These are phyloP conservation scores for Mycena pura DNA, from an alignment of 768 basidiomycete genomes.

Conservation along the genomic window DNA sequence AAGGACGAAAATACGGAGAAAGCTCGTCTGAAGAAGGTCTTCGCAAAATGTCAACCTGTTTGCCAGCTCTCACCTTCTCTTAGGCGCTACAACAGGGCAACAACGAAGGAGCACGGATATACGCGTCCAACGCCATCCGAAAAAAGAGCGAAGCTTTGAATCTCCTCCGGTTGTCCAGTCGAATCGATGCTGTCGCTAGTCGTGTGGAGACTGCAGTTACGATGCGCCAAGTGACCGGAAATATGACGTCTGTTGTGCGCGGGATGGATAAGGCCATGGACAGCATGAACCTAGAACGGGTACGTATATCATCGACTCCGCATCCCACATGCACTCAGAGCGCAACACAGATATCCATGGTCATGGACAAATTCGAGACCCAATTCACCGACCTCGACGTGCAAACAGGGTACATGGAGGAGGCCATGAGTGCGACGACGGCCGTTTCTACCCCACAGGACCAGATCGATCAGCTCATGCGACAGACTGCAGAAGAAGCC, in stretches of 20 bases:
- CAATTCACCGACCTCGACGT: slow-evolving; percentile 98
- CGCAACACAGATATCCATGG: slow-evolving; percentile 87
- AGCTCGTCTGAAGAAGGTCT: slow-evolving; percentile 89
- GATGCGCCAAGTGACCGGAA: slow-evolving; percentile 95
- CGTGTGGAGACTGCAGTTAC: slow-evolving; percentile 98
- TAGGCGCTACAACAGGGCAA: slow-evolving; percentile 98
- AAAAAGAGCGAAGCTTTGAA: slow-evolving; percentile 97
- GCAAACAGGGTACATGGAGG: slow-evolving; percentile 98
- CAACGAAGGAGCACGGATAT: slow-evolving; percentile 95
- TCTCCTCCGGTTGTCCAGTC: slow-evolving; percentile 85
- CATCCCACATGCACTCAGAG: neutral
- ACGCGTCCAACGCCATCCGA: slow-evolving; percentile 96
- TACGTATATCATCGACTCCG: no score
- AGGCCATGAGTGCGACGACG: slow-evolving; percentile 92
- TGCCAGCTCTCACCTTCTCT: slow-evolving; percentile 7
- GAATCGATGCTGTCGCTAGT: slow-evolving; percentile 96
- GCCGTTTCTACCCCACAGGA: slow-evolving; percentile 95
- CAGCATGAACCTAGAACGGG: slow-evolving; percentile 97
- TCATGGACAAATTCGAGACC: slow-evolving; percentile 99
- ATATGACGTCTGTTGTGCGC: slow-evolving; percentile 94
- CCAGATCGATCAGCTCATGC: slow-evolving; percentile 91
- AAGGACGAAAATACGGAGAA: slow-evolving; percentile 95
- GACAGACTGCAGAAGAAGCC: slow-evolving; percentile 96
- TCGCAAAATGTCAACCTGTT: neutral
- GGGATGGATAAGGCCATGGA: slow-evolving; percentile 99